Evolutionary conservation across 2,329 filamentous ascomycete genomes (phyloP), one percentile per base, ranked within the genome.

Genomic region (Xylariaceae sp.): DNA sequence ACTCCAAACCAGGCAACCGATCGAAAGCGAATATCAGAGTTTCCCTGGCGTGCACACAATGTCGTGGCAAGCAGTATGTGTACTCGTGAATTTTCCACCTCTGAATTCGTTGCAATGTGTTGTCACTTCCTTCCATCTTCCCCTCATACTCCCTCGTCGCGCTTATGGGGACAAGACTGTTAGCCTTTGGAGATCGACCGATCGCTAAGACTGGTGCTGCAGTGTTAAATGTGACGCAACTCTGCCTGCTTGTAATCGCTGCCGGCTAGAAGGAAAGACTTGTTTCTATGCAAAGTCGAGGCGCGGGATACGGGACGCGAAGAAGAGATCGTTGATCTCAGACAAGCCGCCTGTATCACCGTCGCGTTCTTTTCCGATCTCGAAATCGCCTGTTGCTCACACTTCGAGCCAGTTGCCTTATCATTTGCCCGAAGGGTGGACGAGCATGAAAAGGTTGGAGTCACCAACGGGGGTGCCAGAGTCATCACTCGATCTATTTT

Each of bases 221-320:
- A 55, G 53, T 55, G 57, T 72, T 24, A 71, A 69, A 59, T 75
- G 69, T 48, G 71, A 72, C 47, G 70, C 65, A 29, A 63, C 59
- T 34, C 61, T 60, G 42, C 71, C 71, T 19, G 52, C 52, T 15
- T 73, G 69, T 43, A 59, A 53, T 39, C 66, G 70, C 18, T 73
- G 71, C 49, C 51, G 54, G 29, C 52, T 57, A 16, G 63, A 65
- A 34, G 64, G 63, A 19, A 69, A 69, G 43, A 57, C 66, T 19
- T 76, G 72, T 42, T 64, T 63, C 43, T 75, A 74, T 54, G 62
- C 68, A 16, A 67, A 67, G 47, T 75, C 72, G 11, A 63, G 71
- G 28, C 62, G 72, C 49, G 71, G 72, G 11, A 66, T 64, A 36
- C 57, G 62, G 29, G 62, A 64, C 46, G 52, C 57, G 9, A 63